Conservation (phyloP, 2,329 filamentous ascomycete species). For the Arachnopeziza araneosa region DNA sequence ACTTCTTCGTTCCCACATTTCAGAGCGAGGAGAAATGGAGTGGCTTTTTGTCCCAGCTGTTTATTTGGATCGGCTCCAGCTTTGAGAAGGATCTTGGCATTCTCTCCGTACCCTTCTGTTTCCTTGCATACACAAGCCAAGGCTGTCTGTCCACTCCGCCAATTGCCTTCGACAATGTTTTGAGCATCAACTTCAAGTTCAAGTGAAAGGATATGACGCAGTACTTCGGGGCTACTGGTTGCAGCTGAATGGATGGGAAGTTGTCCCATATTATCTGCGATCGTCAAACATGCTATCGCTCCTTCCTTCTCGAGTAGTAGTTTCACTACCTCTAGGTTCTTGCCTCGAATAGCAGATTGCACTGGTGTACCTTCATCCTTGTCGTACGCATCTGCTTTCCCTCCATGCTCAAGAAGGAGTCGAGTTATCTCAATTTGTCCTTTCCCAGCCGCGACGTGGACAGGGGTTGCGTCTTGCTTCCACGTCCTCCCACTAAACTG, state of each 20-base stretch:
- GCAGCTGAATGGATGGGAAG: conserved; percentile 1
- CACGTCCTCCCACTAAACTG: neutral
- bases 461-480: neutral
- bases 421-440: neutral
- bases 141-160: neutral
- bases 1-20: neutral
- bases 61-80: conserved; percentile 1
- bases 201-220: too few species aligned
- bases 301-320: neutral
- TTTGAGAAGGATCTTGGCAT: neutral
- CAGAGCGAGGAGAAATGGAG: neutral
- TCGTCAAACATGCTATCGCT: neutral
- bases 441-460: neutral
- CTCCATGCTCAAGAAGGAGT: neutral
- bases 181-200: neutral
- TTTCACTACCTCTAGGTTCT: too few species aligned
- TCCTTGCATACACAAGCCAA: neutral
- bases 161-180: neutral
- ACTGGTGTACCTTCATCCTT: too few species aligned
- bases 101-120: neutral
- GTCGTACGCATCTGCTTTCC: too few species aligned
- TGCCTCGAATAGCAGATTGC: too few species aligned
- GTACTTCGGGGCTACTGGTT: neutral
- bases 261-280: neutral
- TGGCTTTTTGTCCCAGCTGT: neutral